Conservation (phyloP, 1,284 basidiomycete species). For the Sparassis latifolia region DNA sequence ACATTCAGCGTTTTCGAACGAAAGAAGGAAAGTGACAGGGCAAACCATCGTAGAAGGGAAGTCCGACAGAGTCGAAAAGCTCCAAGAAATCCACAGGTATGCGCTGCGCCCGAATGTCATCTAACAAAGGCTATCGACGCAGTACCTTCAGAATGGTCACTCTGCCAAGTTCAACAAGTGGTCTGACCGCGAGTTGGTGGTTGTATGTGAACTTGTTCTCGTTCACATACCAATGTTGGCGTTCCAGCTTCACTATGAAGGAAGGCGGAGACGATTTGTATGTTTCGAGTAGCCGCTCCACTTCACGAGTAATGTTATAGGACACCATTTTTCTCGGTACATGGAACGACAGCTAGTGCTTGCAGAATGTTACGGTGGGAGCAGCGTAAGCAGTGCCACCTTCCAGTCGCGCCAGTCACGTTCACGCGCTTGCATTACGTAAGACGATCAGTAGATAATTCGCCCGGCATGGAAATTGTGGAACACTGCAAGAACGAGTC, state of each 20-base stretch:
- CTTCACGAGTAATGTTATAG: conserved; percentile 66
- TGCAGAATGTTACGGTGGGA: neutral
- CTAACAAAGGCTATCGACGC: conserved; percentile 53
- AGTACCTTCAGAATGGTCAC: too few species aligned
- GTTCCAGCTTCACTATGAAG: conserved; percentile 67
- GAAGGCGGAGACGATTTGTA: conserved; percentile 56
- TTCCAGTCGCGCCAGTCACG: neutral
- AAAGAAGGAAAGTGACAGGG: neutral
- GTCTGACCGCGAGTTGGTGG: conserved; percentile 59
- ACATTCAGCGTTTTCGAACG: neutral
- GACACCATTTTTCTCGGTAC: conserved; percentile 40
- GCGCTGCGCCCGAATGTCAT: conserved; percentile 70
- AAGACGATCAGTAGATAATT: conserved; percentile 12
- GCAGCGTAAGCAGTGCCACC: conserved; percentile 1
- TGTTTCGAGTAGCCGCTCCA: conserved; percentile 49
- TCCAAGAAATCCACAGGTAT: conserved; percentile 80
- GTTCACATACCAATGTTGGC: conserved; percentile 75
- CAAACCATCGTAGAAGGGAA: conserved; percentile 76
- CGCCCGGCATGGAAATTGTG: conserved; percentile 4
- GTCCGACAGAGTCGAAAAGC: conserved; percentile 58
- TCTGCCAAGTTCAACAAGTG: too few species aligned
- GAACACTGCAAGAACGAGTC: too few species aligned
- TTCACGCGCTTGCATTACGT: conserved; percentile 11
- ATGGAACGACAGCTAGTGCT: conserved; percentile 1
- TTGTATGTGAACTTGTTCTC: conserved; percentile 75